Evolutionary conservation across 257 asterid species (phyloP), one percentile per base, ranked within the genome.

Genomic region (Nicotiana attenuata): DNA sequence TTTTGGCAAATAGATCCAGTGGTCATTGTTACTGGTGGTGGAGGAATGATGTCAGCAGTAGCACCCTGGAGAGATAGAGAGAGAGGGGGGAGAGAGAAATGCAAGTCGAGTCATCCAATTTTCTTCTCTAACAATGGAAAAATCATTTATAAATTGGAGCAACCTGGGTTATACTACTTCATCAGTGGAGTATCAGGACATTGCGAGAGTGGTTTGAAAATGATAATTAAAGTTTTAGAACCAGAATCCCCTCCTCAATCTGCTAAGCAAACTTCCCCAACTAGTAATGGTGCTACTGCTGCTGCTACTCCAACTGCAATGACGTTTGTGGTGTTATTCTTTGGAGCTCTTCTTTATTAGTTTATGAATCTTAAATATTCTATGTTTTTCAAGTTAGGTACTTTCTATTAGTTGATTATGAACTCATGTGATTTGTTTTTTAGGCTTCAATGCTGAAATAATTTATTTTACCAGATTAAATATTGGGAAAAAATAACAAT

Each of bases 171-270:
- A 35, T 92, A 84, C 87, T 92, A 90, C 86, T 94, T 94, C 85
- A 89, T 94, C 47, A 94, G 97, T 84, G 98, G 97, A 22, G 94
- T 94, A 61, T 68, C 92, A 11, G 94, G 92, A 29, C 97, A 94
- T 82, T 94, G 97, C 77, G 84, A 90, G 85, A 89, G 84, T 84
- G 97, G 96, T 3, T 87, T 91, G 13, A 94, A 90, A 88, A 94
- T 94, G 97, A 75, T 90, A 16, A 85, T 94, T 81, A 93, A 94
- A 80, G 97, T 94, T 10, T 76, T 92, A 77, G 94, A 89, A 73
- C 68, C 80, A 3, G 89, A 75, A 29, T 69, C 83, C 15, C 90
- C 88, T 7, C 68, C 38, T 33, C 90, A 79, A 17, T 26, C 82
- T 6, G 45, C 85, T 50, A 78, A 82, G 29, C 88, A 87, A n/a